Evolutionary conservation across 2,329 filamentous ascomycete species (phyloP).

Genomic region (Penicillium sp.): DNA sequence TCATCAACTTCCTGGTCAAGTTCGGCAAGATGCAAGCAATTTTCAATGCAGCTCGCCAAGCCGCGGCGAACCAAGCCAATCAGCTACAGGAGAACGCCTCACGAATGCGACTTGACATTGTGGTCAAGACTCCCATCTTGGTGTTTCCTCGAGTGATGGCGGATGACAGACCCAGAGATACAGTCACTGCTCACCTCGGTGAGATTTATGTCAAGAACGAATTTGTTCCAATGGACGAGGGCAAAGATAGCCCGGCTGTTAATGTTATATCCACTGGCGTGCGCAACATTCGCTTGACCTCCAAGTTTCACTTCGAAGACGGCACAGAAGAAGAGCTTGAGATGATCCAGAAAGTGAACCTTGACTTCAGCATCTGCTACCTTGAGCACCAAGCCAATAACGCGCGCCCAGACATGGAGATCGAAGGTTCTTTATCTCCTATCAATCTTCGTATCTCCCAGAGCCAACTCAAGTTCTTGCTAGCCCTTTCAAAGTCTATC

Average conservation of each 20-base stretch:
- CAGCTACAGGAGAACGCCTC: conserved; percentile 88
- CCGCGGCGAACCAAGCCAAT: conserved; percentile 87
- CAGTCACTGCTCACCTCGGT: conserved; percentile 88
- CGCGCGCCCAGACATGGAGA: conserved; percentile 85
- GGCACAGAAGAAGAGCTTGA: conserved; percentile 80
- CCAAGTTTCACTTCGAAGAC: conserved; percentile 77
- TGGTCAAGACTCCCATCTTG: conserved; percentile 92
- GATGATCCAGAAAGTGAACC: conserved; percentile 94
- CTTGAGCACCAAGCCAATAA: conserved; percentile 76
- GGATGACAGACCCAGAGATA: conserved; percentile 71
- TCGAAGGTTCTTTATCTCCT: conserved; percentile 89
- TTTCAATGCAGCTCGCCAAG: conserved; percentile 94
- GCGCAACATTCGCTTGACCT: conserved; percentile 86
- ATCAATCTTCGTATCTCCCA: conserved; percentile 88
- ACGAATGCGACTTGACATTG: conserved; percentile 89
- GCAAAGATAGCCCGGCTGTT: conserved; percentile 68
- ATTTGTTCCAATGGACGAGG: conserved; percentile 81
- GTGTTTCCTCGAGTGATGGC: conserved; percentile 82
- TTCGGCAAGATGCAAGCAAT: conserved; percentile 99
- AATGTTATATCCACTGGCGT: conserved; percentile 92
- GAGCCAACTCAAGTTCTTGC: conserved; percentile 82
- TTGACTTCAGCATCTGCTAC: conserved; percentile 90
- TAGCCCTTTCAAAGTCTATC: conserved; percentile 84
- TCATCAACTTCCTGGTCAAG: conserved; percentile 96
- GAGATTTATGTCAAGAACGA: conserved; percentile 97